These are phyloP conservation scores for Dendrobium huoshanense DNA, from an alignment of 106 monocot species.

Conservation along the genomic window DNA sequence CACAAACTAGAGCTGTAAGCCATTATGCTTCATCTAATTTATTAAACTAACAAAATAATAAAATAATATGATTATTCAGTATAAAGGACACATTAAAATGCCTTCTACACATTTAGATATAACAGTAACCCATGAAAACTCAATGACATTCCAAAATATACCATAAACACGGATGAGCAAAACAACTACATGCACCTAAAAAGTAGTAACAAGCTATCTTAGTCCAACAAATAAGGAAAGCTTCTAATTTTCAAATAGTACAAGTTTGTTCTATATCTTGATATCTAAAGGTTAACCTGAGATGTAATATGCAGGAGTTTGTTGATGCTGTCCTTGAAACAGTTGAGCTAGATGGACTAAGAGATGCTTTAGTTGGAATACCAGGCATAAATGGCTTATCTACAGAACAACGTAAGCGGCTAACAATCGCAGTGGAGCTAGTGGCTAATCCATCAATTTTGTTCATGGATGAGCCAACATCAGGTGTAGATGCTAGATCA, in stretches of 20 bases:
- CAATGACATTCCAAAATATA: not conserved
- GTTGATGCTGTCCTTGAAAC: slow-evolving; percentile 35
- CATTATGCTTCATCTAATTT: not conserved
- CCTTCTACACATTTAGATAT: not conserved
- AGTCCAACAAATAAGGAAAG: not conserved
- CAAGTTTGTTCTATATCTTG: not conserved
- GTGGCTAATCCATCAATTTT: slow-evolving; percentile 24
- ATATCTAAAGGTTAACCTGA: too few relatives aligned
- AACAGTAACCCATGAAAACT: not conserved
- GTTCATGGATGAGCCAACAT: slow-evolving; percentile 28
- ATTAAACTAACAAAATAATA: not conserved
- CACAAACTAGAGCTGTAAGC: slow-evolving; percentile 23
- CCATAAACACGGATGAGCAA: not conserved
- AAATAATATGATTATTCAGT: not conserved
- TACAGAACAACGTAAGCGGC: slow-evolving; percentile 24
- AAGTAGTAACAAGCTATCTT: not conserved
- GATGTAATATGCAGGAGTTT: slow-evolving; percentile 25
- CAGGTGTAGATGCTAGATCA: slow-evolving; percentile 23
- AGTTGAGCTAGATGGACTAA: slow-evolving; percentile 31
- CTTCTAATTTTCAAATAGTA: not conserved
- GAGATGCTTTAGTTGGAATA: slow-evolving; percentile 39
- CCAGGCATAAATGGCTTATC: slow-evolving; percentile 40
- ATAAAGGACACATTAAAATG: not conserved
- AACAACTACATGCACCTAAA: not conserved
- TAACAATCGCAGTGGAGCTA: slow-evolving; percentile 26